Base-by-base conservation (phyloP, 495 filamentous ascomycete genomes). In the Apodospora peruviana region DNA sequence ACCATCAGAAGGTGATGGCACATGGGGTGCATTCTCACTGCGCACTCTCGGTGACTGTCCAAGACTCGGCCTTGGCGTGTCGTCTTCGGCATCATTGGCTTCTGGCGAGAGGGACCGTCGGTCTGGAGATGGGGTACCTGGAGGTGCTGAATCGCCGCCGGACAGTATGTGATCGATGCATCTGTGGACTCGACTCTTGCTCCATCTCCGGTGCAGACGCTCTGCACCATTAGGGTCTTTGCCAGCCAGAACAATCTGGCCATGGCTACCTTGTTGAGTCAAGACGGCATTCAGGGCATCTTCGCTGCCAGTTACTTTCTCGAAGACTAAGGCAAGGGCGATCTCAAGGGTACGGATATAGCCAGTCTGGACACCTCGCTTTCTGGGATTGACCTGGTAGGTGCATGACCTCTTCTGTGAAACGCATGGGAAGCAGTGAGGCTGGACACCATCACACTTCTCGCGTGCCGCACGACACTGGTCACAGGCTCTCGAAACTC, bases 331-430 rank as follows among this genome's bases (percentile, higher is more conserved):
- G 46, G 64, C 71, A 40, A 75, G 52, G 45, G 60, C 40, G 66
- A 67, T 66, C 58, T 87, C 83, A 18, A 87, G 62, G 4, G 76
- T 75, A 29, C 79, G 69, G 1, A 85, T 81, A 58, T 84, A 85
- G 35, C 83, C 83, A 27, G 79, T 75, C 36, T 79, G 79, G 19
- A 85, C 70, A 1, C 83, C 86, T 39, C 86, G 77, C 61, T 88
- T 90, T 65, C 85, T 87, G 21, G 85, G 79, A 51, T 77, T 79
- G 19, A 80, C 74, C 45, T 83, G 76, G 64, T 88, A 90, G 4
- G 82, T 81, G 59, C 86, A 90, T 43, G 69, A 52, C 11, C 82
- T 69, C 14, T 69, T 75, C 40, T 83, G 74, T 5, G 77, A 73
- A 18, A 72, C 69, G 64, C 84, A 89, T 3, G 82, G 83, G 21